Percentiles rank a stretch among this genome's conserved stretches.
These are phyloP conservation scores for Fusarium sp. DNA, from an alignment of 2,329 filamentous ascomycete genomes.

Conservation along the genomic window DNA sequence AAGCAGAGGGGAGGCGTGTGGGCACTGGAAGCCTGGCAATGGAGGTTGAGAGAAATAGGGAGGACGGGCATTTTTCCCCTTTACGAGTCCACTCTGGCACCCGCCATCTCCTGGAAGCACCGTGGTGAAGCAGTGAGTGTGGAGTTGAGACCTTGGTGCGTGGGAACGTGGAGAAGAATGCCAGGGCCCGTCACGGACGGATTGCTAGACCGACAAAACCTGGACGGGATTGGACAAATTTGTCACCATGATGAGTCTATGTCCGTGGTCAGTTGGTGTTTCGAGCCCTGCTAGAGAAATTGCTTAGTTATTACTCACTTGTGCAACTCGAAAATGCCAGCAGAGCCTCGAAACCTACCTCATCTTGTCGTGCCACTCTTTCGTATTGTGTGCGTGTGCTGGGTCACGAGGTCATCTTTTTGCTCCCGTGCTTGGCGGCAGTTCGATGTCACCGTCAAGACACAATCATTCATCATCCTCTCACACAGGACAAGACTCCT, in stretches of 20 bases:
- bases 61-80: conserved; percentile 11
- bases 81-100: conserved; percentile 6
- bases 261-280: not conserved
- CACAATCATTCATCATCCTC: not conserved
- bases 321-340: conserved; percentile 20
- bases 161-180: conserved; percentile 20
- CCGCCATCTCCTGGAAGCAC: not conserved
- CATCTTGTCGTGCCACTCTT: conserved; percentile 31
- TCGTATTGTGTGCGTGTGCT: conserved; percentile 13
- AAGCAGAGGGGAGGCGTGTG: conserved; percentile 1
- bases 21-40: conserved; percentile 2
- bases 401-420: conserved; percentile 37
- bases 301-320: conserved; percentile 20
- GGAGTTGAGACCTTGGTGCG: conserved; percentile 3
- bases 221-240: not conserved
- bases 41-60: not conserved
- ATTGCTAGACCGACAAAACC: conserved; percentile 15
- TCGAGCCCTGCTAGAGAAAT: conserved; percentile 12
- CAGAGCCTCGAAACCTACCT: conserved; percentile 19
- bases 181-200: conserved; percentile 2
- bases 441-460: conserved; percentile 31
- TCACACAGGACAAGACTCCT: not conserved
- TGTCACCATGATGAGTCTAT: not conserved
- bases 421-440: conserved; percentile 19
- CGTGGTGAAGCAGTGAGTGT: conserved; percentile 22